phyloP scores from a whole-genome alignment of 2,329 filamentous ascomycete genomes.

The Fusarium cyanostomum region DNA sequence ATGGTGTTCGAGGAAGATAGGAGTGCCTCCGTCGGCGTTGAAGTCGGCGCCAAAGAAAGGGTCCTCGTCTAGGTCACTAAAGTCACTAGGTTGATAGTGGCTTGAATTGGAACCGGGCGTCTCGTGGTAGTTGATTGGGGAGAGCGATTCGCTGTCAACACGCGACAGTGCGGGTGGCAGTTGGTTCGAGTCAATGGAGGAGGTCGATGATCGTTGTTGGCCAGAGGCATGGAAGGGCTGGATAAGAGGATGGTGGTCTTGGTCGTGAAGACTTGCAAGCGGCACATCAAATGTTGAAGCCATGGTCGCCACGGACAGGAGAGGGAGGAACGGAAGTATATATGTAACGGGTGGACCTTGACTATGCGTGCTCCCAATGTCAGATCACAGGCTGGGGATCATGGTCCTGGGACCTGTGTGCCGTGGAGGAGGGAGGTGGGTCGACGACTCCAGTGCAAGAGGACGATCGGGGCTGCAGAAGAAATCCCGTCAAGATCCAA shows the following conservation, averaged over 20 bases:
- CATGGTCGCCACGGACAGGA: constrained; percentile 48
- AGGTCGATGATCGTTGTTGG: constrained; percentile 42
- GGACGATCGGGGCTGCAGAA: constrained; percentile 29
- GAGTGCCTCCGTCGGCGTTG: constrained; percentile 53
- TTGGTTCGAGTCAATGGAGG: constrained; percentile 50
- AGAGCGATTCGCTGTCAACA: constrained; percentile 44
- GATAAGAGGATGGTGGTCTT: constrained; percentile 44
- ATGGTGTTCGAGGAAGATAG: constrained; percentile 56
- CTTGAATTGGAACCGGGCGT: constrained; percentile 63
- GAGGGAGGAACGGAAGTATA: constrained; percentile 45
- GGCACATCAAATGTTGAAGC: constrained; percentile 56
- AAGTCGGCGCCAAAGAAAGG: constrained; percentile 63
- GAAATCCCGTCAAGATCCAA: constrained; percentile 21
- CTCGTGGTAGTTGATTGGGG: constrained; percentile 48
- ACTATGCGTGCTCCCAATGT: constrained; percentile 40
- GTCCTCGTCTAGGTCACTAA: constrained; percentile 58
- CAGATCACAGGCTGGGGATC: constrained; percentile 46
- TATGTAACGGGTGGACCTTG: constrained; percentile 46
- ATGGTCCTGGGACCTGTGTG: constrained; percentile 42
- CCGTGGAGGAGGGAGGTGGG: constrained; percentile 29
- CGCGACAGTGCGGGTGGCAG: constrained; percentile 58
- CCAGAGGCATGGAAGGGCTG: constrained; percentile 36
- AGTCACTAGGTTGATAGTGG: constrained; percentile 61
- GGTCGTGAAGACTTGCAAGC: constrained; percentile 52
- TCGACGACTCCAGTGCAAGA: constrained; percentile 21